These are phyloP conservation scores for Aphanomyces invadans DNA, from an alignment of 352 stramenopile genomes.

Conservation along the genomic window DNA sequence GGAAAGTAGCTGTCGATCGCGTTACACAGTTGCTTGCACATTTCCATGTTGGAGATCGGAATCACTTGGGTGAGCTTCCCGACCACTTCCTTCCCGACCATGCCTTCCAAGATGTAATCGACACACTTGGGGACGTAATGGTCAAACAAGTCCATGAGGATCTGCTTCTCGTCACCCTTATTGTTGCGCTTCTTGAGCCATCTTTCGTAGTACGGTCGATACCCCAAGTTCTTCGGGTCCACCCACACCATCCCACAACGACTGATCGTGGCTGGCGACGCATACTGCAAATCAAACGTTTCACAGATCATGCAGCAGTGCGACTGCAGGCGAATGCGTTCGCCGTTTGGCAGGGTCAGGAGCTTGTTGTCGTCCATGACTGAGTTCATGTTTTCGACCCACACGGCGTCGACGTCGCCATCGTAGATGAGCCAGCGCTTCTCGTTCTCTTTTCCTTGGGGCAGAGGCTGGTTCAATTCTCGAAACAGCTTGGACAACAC, in stretches of 20 bases:
- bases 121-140: slow-evolving; percentile 89
- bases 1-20: slow-evolving; percentile 86
- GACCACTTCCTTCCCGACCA: slow-evolving; percentile 79
- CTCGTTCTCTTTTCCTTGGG: slow-evolving; percentile 85
- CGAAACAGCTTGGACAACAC: slow-evolving; percentile 92
- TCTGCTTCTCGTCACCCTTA: slow-evolving; percentile 36
- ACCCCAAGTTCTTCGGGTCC: slow-evolving; percentile 94
- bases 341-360: slow-evolving; percentile 91
- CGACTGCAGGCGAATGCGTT: slow-evolving; percentile 89
- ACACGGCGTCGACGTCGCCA: slow-evolving; percentile 93
- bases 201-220: slow-evolving; percentile 90
- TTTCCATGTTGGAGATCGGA: slow-evolving; percentile 89
- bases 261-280: slow-evolving; percentile 91
- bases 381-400: slow-evolving; percentile 97
- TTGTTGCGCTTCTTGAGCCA: slow-evolving; percentile 90
- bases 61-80: slow-evolving; percentile 90
- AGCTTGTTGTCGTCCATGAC: slow-evolving; percentile 97
- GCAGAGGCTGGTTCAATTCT: slow-evolving; percentile 90
- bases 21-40: slow-evolving; percentile 93
- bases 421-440: slow-evolving; percentile 95
- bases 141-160: slow-evolving; percentile 87
- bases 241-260: slow-evolving; percentile 96
- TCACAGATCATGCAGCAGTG: slow-evolving; percentile 93
- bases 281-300: slow-evolving; percentile 94
- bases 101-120: slow-evolving; percentile 90